These are phyloP conservation scores for Lichtheimia ornata DNA, from an alignment of 371 early-diverging fungal species.

Conservation along the genomic window DNA sequence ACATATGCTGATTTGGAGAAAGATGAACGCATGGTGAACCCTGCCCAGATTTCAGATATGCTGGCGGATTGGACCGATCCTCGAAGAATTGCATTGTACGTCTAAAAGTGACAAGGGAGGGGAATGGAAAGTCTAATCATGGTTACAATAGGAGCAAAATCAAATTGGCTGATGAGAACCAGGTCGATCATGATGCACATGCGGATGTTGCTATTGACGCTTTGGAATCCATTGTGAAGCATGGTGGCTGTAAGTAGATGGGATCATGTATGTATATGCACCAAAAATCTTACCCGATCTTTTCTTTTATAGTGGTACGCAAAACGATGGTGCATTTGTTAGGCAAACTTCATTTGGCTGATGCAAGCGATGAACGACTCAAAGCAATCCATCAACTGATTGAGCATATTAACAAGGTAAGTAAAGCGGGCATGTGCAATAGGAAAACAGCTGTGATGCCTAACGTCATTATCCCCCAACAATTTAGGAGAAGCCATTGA, in stretches of 20 bases:
- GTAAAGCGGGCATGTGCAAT: no score
- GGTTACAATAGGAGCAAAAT: slow-evolving; percentile 10
- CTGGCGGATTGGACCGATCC: slow-evolving; percentile 65
- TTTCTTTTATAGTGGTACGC: slow-evolving; percentile 21
- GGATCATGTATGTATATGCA: background rate
- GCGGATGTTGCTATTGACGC: slow-evolving; percentile 43
- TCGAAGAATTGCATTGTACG: slow-evolving; percentile 44
- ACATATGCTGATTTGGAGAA: slow-evolving; percentile 35
- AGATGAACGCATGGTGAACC: slow-evolving; percentile 51
- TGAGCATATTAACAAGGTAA: slow-evolving; percentile 34
- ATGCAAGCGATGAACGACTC: slow-evolving; percentile 26
- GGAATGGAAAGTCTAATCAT: background rate
- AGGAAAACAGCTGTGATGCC: background rate
- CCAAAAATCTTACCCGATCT: background rate
- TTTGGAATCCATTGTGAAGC: slow-evolving; percentile 29
- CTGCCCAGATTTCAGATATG: slow-evolving; percentile 57
- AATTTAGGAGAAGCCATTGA: slow-evolving; percentile 28
- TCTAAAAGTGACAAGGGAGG: background rate
- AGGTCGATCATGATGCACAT: slow-evolving; percentile 33
- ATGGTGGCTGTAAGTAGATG: slow-evolving; percentile 18
- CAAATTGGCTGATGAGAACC: slow-evolving; percentile 12
- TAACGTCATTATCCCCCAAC: background rate
- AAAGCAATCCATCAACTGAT: slow-evolving; percentile 25
- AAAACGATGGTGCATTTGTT: slow-evolving; percentile 46
- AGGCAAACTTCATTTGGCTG: slow-evolving; percentile 33